phyloP scores from a whole-genome alignment of 352 stramenopile genomes.

The Blastocystis sp. region DNA sequence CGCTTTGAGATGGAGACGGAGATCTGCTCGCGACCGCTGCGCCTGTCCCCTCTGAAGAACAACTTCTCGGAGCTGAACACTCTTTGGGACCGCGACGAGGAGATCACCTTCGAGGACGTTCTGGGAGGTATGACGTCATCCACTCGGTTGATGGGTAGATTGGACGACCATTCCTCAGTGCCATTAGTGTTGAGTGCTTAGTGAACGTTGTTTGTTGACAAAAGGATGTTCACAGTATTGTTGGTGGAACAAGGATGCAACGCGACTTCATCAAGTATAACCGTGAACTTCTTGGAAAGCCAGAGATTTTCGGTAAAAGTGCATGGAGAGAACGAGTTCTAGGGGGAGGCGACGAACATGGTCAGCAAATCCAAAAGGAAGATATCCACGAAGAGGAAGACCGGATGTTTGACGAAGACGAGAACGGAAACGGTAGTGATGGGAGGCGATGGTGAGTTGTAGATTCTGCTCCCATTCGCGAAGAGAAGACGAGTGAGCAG shows the following conservation, averaged over 20 bases:
- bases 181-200: conserved; percentile 33
- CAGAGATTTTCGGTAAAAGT: conserved; percentile 24
- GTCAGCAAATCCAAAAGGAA: neutral
- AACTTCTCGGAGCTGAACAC: conserved; percentile 53
- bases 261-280: conserved; percentile 43
- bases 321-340: neutral
- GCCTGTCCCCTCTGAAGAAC: conserved; percentile 41
- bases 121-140: neutral
- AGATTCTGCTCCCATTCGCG: neutral
- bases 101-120: conserved; percentile 54
- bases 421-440: neutral
- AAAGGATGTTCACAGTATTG: neutral
- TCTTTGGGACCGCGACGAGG: conserved; percentile 51
- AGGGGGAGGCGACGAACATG: conserved; percentile 31
- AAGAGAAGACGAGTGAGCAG: neutral
- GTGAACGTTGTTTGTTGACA: conserved; percentile 6
- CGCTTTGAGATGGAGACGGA: conserved; percentile 39
- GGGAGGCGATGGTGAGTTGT: neutral
- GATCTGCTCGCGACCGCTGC: conserved; percentile 47
- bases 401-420: neutral
- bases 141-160: neutral
- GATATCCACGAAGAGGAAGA: conserved; percentile 5
- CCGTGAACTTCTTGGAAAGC: neutral
- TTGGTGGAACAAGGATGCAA: neutral
- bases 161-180: conserved; percentile 47